Base-by-base conservation (phyloP, 208 protist species). In the Histomonas meleagridis region DNA sequence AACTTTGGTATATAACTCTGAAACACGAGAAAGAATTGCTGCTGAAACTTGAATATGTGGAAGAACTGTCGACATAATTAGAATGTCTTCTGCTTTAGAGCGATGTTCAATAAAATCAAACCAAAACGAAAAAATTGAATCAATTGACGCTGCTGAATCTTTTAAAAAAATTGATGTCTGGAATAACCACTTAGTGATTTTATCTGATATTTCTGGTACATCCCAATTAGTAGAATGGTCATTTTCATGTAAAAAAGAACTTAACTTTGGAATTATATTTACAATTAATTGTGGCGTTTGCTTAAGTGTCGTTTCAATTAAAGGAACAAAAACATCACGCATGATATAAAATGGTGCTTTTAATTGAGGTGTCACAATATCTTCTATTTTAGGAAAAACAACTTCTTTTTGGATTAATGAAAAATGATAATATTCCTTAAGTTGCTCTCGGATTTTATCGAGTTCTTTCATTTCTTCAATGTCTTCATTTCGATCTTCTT, bases 321-420 rank as follows among this genome's bases (percentile, higher is more conserved):
- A 55, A 32, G 76, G 76, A n/a, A 86, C 32, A 55, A 86, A 43
- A 40, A 86, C 46, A 38, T 86, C 46, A 55, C 46, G 46, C 32
- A 86, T 46, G 55, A 86, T 48, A 26, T 55, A n/a, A 57, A 86
- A 51, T 46, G 76, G 76, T 18, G 76, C 76, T 55, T 86, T 46
- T 12, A 55, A 32, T 57, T 86, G 18, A 0, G 76, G 76, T 38
- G 55, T 9, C 32, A 55, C 38, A 38, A 55, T 14, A 38, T 51
- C 46, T 32, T 46, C 14, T 38, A 86, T 86, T 86, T 43, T 55
- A 16, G 76, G 76, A 55, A 51, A 86, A n/a, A n/a, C n/a, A n/a
- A n/a, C n/a, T n/a, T n/a, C n/a, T n/a, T n/a, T n/a, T n/a, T n/a
- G n/a, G n/a, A n/a, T n/a, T n/a, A n/a, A n/a, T n/a, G n/a, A n/a